Conservation (phyloP, 2,329 filamentous ascomycete genomes). For the Colletotrichum brevisporum region DNA sequence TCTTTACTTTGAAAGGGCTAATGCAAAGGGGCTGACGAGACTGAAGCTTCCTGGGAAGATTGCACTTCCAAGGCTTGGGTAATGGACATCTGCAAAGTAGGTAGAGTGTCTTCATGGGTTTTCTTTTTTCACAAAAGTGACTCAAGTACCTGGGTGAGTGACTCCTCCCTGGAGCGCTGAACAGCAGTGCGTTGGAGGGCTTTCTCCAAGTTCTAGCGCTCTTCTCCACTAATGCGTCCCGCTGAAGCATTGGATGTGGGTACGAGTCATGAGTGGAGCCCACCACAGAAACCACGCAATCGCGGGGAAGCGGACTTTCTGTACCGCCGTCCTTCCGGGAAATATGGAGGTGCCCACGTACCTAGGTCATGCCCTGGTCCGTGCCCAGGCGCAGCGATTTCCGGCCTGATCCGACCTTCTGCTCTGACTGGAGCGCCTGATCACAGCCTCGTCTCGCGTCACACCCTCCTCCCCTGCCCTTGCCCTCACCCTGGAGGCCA, state of each 20-base stretch:
- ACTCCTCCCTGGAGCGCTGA: too few relatives aligned
- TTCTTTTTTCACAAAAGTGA: neutral
- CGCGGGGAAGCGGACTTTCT: constrained; percentile 8
- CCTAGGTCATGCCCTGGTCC: neutral
- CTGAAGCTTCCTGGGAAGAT: too few relatives aligned
- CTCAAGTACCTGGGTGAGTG: neutral
- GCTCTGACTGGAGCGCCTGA: constrained; percentile 34
- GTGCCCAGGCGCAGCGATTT: constrained; percentile 4
- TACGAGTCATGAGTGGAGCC: constrained; percentile 6
- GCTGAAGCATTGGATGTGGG: constrained; percentile 13
- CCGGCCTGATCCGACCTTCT: neutral
- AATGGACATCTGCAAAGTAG: neutral
- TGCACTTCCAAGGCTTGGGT: too few relatives aligned
- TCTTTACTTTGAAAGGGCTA: too few relatives aligned
- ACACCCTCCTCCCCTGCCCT: constrained; percentile 2
- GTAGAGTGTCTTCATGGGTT: neutral
- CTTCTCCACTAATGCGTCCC: too few relatives aligned
- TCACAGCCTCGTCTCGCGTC: neutral
- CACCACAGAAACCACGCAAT: constrained; percentile 21
- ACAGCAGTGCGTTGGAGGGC: too few relatives aligned
- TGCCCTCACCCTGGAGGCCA: neutral
- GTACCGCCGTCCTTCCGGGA: constrained; percentile 18
- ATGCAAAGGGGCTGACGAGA: too few relatives aligned
- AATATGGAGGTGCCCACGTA: too few relatives aligned
- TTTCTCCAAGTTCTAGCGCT: too few relatives aligned